Base-by-base conservation (phyloP, 495 filamentous ascomycete genomes). In the Talaromyces adpressus region DNA sequence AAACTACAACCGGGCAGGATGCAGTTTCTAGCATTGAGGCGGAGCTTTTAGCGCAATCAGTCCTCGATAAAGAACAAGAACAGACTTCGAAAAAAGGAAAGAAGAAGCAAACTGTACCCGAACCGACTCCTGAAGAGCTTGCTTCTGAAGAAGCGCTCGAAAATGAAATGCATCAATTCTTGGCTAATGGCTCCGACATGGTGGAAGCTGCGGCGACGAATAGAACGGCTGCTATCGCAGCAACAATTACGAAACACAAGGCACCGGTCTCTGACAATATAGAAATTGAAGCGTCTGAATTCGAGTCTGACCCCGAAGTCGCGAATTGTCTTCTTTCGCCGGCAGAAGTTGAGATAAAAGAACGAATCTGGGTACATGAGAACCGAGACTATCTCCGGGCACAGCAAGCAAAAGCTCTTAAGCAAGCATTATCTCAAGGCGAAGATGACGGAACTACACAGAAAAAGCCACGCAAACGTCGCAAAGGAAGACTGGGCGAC, bases 381-480 rank as follows among this genome's bases (percentile, higher is more conserved):
- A 97, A 98, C 74, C 89, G 91, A 68, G 90, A 93, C 60, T 98
- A 90, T 75, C 80, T 98, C 41, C 89, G 93, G 5, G 81, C 85
- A 23, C 84, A 92, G 72, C 91, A 96, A 71, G 84, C 87, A 56
- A 93, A 92, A 73, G 79, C 82, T 4, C 84, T 91, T 39, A 83
- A 87, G 34, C 79, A 85, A 61, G 85, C 87, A 61, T 73, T 91
- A 22, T 77, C 73, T 7, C 81, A 86, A 69, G 76, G 79, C 18
- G 72, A 71, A 41, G 80, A 81, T 32, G 65, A 69, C 52, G 70
- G 69, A 7, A 66, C 61, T 30, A 51, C 62, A 11, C 57, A 59
- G 29, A 63, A 65, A 23, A 80, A 79, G 63, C 75, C 76, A 23
- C 77, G 81, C 18, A 79, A 77, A 63, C 76, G 78, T 29, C 77